Percentiles rank a stretch among this genome's conserved stretches.
These are phyloP conservation scores for Anthracocystis walkeri DNA, from an alignment of 1,284 basidiomycete genomes.

Conservation along the genomic window DNA sequence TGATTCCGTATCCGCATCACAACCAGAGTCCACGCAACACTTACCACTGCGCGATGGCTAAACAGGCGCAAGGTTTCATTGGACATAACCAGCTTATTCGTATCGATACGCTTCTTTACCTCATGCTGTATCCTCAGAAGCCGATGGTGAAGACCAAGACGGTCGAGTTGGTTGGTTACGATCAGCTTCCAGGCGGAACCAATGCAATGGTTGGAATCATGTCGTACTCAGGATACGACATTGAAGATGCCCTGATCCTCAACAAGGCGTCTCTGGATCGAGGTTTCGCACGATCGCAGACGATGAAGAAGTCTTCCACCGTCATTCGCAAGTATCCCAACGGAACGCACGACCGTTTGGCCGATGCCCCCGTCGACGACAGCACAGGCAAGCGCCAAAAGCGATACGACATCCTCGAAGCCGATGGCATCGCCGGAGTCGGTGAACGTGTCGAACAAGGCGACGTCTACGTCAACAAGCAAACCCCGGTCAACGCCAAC, in stretches of 20 bases:
- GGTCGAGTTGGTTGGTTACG: slow-evolving; percentile 93
- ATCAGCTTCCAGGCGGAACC: slow-evolving; percentile 95
- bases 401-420: slow-evolving; percentile 89
- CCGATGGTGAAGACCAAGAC: slow-evolving; percentile 98
- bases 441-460: slow-evolving; percentile 93
- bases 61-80: slow-evolving; percentile 99
- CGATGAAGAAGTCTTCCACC: slow-evolving; percentile 93
- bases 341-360: slow-evolving; percentile 95
- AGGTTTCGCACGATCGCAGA: slow-evolving; percentile 97
- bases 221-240: slow-evolving; percentile 99
- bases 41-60: slow-evolving; percentile 99
- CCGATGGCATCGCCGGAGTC: slow-evolving; percentile 92
- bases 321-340: slow-evolving; percentile 96
- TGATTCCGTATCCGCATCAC: slow-evolving; percentile 99
- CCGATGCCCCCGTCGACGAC: slow-evolving; percentile 88
- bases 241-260: slow-evolving; percentile 96
- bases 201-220: slow-evolving; percentile 99
- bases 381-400: slow-evolving; percentile 77
- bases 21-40: slow-evolving; percentile 99
- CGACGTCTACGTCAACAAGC: slow-evolving; percentile 96
- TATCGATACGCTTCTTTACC: slow-evolving; percentile 97
- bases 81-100: slow-evolving; percentile 97
- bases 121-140: slow-evolving; percentile 98
- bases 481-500: slow-evolving; percentile 89
- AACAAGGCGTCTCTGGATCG: slow-evolving; percentile 88